Conservation (phyloP, 208 protist genomes). For the Porcisia hertigi region DNA sequence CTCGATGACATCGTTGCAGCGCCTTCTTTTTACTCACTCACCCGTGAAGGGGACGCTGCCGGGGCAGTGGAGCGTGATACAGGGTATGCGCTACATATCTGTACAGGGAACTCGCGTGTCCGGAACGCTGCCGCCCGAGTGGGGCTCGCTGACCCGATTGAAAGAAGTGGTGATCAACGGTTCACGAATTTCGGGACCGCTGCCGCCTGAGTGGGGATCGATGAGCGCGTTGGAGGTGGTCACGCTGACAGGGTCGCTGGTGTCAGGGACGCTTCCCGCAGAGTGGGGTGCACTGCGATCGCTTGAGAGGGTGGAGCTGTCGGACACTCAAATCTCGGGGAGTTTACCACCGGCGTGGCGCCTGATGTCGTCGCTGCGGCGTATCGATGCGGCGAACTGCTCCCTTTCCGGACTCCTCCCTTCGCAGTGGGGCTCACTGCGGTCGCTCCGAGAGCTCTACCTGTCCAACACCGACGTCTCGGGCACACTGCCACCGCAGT, state of each 20-base stretch:
- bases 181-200: neutral
- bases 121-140: conserved; percentile 4
- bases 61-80: conserved; percentile 4
- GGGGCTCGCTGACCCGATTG: neutral
- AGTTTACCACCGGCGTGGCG: conserved; percentile 4
- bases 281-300: conserved; percentile 4
- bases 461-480: neutral
- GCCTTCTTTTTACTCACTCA: neutral
- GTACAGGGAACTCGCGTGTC: neutral
- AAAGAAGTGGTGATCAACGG: neutral
- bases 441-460: neutral
- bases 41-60: conserved; percentile 5
- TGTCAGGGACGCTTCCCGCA: neutral
- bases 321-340: neutral
- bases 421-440: conserved; percentile 3
- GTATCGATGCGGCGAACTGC: too few species aligned
- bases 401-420: neutral
- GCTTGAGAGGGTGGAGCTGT: neutral
- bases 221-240: conserved; percentile 3
- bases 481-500: conserved; percentile 13
- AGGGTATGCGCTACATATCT: neutral
- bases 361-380: neutral
- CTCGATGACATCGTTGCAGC: neutral
- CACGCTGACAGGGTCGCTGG: neutral
- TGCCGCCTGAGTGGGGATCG: neutral